Percentiles rank a stretch among this genome's conserved stretches.
phyloP scores from a whole-genome alignment of 345 rosid genomes.

The Citropsis articulata region DNA sequence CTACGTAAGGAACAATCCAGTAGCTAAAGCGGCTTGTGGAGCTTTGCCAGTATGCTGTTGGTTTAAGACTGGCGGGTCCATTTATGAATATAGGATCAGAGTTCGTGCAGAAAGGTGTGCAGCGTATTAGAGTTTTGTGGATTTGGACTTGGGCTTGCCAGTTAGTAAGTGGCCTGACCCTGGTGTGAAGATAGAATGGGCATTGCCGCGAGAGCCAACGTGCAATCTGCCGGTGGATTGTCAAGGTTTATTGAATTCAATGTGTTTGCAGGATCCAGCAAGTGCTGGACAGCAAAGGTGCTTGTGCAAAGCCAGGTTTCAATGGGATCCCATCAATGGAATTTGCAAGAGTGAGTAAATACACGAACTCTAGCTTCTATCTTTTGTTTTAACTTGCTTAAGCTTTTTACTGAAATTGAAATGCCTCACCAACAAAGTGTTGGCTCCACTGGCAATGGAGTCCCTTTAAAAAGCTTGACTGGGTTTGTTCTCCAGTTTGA shows the following conservation, averaged over 20 bases:
- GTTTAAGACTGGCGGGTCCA: conserved; percentile 33
- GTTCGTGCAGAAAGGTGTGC: conserved; percentile 24
- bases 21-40: conserved; percentile 10
- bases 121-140: conserved; percentile 46
- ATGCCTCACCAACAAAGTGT: too few relatives aligned
- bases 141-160: conserved; percentile 27
- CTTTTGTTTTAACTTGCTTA: not conserved
- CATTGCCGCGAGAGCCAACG: conserved; percentile 29
- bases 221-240: conserved; percentile 46
- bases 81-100: conserved; percentile 25
- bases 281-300: conserved; percentile 27
- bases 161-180: conserved; percentile 39
- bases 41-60: conserved; percentile 35
- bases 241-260: conserved; percentile 37
- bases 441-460: too few relatives aligned
- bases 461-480: too few relatives aligned
- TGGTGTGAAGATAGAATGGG: conserved; percentile 46
- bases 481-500: too few relatives aligned
- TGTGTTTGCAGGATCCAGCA: conserved; percentile 20
- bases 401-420: not conserved
- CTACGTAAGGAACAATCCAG: conserved; percentile 19
- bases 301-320: conserved; percentile 26
- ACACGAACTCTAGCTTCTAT: not conserved
- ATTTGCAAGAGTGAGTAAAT: conserved; percentile 25
- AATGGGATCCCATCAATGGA: conserved; percentile 39